phyloP scores from a whole-genome alignment of 495 filamentous ascomycete genomes.

The Aspergillus conjunctus region DNA sequence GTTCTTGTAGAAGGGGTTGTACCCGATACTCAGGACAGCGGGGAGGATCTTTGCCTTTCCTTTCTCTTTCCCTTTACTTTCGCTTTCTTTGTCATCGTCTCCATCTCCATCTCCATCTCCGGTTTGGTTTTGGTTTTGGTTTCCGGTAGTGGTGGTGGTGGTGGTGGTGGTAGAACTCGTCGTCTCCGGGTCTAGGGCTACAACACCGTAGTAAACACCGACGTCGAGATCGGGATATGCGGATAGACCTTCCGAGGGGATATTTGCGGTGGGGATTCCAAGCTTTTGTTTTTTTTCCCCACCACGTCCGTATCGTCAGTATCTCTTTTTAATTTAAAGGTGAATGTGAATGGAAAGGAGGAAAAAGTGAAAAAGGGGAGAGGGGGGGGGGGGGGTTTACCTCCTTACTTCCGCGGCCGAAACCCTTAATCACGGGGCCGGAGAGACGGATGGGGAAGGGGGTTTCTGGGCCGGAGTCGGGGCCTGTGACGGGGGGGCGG shows the following conservation, averaged over 20 bases:
- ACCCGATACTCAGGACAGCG: constrained; percentile 95
- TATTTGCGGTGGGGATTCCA: constrained; percentile 96
- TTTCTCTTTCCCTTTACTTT: not conserved
- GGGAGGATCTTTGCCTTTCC: constrained; percentile 62
- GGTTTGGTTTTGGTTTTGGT: too few species aligned
- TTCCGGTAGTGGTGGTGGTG: too few species aligned
- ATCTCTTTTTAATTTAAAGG: not conserved
- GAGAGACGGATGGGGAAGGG: constrained; percentile 83
- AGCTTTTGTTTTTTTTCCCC: constrained; percentile 49
- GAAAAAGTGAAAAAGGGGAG: too few species aligned
- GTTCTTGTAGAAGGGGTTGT: constrained; percentile 94
- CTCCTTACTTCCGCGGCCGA: constrained; percentile 90
- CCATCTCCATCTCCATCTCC: too few species aligned
- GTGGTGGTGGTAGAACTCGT: not conserved
- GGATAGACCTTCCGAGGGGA: constrained; percentile 75
- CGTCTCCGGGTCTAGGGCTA: constrained; percentile 55
- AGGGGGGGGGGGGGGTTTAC: constrained; percentile 36
- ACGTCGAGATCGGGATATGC: constrained; percentile 70
- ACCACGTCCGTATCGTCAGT: constrained; percentile 5
- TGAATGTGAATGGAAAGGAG: not conserved
- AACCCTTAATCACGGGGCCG: constrained; percentile 86
- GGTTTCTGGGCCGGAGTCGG: constrained; percentile 65
- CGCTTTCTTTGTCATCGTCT: not conserved
- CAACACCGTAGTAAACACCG: constrained; percentile 93
- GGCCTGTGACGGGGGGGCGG: constrained; percentile 68